A percentile compares a stretch with the other conserved stretches of the same genome.
Conservation (phyloP, 2,329 filamentous ascomycete species). For the Teratosphaeriaceae sp. region DNA sequence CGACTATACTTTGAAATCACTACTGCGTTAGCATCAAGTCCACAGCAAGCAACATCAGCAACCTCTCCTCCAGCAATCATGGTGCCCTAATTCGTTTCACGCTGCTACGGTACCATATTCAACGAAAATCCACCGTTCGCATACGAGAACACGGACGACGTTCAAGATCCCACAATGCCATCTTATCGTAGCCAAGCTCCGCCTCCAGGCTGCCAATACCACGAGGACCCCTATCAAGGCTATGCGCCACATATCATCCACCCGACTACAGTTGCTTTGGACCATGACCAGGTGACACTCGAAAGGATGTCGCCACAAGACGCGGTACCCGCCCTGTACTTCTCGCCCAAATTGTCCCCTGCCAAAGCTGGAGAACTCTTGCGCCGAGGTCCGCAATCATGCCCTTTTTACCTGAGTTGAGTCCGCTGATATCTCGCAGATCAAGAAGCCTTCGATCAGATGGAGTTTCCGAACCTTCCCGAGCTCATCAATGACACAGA, state of each 20-base stretch:
- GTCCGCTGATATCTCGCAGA: background rate
- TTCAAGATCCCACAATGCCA: background rate
- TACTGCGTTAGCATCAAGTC: no score
- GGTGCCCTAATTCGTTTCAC: background rate
- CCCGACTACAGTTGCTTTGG: background rate
- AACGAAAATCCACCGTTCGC: conserved; percentile 1
- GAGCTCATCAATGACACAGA: conserved; percentile 1
- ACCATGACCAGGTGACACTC: background rate
- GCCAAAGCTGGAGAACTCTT: background rate
- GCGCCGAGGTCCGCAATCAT: background rate
- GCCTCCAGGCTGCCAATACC: background rate
- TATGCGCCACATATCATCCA: background rate
- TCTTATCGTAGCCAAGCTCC: background rate
- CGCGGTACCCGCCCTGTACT: background rate
- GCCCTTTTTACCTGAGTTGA: background rate
- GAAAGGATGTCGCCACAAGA: background rate
- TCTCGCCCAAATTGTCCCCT: background rate
- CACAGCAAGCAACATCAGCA: background rate
- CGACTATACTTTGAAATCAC: background rate
- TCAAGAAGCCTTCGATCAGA: conserved; percentile 1
- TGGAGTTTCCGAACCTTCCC: background rate
- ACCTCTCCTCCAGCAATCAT: background rate
- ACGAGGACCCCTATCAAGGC: background rate
- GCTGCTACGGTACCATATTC: conserved; percentile 3
- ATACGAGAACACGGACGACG: background rate